phyloP scores from a whole-genome alignment of 2,329 filamentous ascomycete species.

The Aspergillus chevalieri region DNA sequence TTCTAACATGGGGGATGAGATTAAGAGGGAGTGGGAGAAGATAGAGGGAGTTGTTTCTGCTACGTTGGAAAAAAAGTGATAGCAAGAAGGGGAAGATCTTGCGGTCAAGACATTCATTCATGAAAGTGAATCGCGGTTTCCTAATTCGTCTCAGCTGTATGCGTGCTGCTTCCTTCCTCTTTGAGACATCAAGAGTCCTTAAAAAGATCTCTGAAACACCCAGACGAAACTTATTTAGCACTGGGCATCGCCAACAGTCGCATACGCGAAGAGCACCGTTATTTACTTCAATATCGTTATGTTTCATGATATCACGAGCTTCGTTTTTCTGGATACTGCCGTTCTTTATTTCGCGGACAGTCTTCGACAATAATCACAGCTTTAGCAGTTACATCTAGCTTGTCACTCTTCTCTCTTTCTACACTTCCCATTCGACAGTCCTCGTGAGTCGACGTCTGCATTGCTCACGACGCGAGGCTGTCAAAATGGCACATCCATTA shows the following conservation, averaged over 20 bases:
- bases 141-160: not conserved
- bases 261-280: too few relatives aligned
- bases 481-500: too few relatives aligned
- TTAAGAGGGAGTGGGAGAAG: slow-evolving; percentile 44
- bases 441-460: too few relatives aligned
- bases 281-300: too few relatives aligned
- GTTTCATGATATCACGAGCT: not conserved
- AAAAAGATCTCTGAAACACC: too few relatives aligned
- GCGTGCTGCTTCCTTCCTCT: not conserved
- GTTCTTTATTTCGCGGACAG: not conserved
- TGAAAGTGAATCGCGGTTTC: not conserved
- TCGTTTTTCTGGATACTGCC: not conserved
- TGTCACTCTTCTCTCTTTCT: too few relatives aligned
- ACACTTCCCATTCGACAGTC: too few relatives aligned
- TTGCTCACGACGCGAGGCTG: too few relatives aligned
- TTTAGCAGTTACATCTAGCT: too few relatives aligned
- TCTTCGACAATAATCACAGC: not conserved
- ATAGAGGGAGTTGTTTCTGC: slow-evolving; percentile 32
- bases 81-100: too few relatives aligned
- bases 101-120: not conserved
- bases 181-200: not conserved
- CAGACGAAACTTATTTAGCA: too few relatives aligned
- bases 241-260: not conserved
- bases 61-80: not conserved
- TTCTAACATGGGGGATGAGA: slow-evolving; percentile 13